phyloP scores from a whole-genome alignment of 1,139 yeast genomes.

The Scheffersomyces segobiensis region DNA sequence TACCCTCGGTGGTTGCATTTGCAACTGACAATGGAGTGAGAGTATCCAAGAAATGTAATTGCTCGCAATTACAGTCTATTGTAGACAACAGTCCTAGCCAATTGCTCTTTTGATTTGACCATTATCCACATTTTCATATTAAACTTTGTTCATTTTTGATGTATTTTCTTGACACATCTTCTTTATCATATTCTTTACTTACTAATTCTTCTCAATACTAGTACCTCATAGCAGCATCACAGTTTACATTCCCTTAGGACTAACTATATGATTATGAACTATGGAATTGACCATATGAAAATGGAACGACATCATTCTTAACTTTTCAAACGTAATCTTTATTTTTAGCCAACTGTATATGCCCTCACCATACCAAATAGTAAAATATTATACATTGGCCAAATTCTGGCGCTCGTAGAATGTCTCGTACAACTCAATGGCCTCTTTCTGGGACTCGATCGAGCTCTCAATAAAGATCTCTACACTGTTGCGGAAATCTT shows the following conservation, averaged over 20 bases:
- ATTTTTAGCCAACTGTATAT: neutral
- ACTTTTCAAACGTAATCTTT: neutral
- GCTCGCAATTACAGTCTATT: neutral
- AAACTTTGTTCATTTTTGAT: neutral
- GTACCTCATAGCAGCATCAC: neutral
- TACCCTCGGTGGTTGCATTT: neutral
- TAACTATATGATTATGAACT: neutral
- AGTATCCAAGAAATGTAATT: too few species aligned
- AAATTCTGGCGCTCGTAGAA: constrained; percentile 57
- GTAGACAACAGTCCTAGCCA: neutral
- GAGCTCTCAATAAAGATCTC: constrained; percentile 90
- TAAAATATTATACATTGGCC: constrained; percentile 14
- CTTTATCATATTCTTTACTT: neutral
- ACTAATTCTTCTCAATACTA: neutral
- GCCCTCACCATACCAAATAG: neutral
- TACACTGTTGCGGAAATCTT: constrained; percentile 85
- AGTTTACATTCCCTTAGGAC: neutral
- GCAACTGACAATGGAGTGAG: neutral
- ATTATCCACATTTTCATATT: neutral
- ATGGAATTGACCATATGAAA: neutral
- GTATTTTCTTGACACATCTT: neutral
- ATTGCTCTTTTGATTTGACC: neutral
- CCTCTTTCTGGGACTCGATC: constrained; percentile 91
- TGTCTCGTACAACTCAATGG: constrained; percentile 94
- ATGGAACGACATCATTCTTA: neutral